Base-by-base conservation (phyloP, 805 yeast species). In the Yarrowia divulgata region DNA sequence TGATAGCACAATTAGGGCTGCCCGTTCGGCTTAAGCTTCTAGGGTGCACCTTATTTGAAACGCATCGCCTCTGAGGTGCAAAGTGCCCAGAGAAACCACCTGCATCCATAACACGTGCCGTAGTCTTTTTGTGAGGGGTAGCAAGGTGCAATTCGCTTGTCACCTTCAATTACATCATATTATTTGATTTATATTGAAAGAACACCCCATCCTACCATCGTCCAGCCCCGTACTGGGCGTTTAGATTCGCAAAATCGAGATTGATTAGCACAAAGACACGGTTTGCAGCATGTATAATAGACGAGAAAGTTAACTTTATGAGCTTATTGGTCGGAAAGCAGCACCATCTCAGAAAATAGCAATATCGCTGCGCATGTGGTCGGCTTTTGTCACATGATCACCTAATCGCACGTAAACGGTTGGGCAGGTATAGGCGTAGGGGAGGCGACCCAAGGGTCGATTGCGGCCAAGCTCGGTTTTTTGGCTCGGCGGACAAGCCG, bases 371-470 rank as follows among this genome's bases (percentile, higher is more conserved):
- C 34, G 45, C 34, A 39, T 4, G 6, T 13, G 48, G 48, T 40
- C 63, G 48, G 48, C 60, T 54, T 54, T 54, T 54, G 63, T 57
- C 63, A 57, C 63, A 57, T 57, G 63, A 57, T 57, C 63, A 54
- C 8, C 34, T 18, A n/a, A 18, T n/a, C 8, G 45, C 2, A 23
- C 29, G 29, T 23, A 19, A 14, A 8, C 42, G 29, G 42, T n/a
- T n/a, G 45, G 60, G 60, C 32, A 54, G 45, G 60, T 39, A 19
- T 54, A 54, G 60, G 60, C 60, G 45, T 52, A n/a, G 5, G 57
- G 18, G 6, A 18, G 29, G n/a, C 13, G 23, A 29, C 12, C 34
- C 29, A 2, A 23, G 13, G 32, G 54, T 4, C 39, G 39, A 32
- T 32, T 29, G 54, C 39, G 35, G 18, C 9, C 52, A 29, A 8